Evolutionary conservation across 192 early-diverging fungal species (phyloP).

Genomic region (Coemansia sp.): DNA sequence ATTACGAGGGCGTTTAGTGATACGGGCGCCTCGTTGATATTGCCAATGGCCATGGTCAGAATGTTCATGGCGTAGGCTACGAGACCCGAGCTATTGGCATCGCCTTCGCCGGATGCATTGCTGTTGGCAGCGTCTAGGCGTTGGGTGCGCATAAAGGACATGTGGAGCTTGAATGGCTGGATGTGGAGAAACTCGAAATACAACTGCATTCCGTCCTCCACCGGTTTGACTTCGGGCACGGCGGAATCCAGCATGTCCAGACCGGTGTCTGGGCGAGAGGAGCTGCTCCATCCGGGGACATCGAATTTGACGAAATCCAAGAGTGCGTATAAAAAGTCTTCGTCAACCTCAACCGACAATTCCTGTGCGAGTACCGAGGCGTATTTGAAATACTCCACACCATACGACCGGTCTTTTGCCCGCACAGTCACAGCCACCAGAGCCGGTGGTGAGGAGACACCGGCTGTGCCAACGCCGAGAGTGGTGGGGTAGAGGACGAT

Average conservation of each 20-base stretch:
- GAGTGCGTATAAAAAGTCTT: slow-evolving; percentile 84
- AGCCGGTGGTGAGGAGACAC: slow-evolving; percentile 54
- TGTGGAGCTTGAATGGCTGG: slow-evolving; percentile 91
- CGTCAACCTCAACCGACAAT: slow-evolving; percentile 90
- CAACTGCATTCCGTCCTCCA: slow-evolving; percentile 68
- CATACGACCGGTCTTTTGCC: slow-evolving; percentile 91
- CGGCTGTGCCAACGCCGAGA: slow-evolving; percentile 63
- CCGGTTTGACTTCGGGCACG: slow-evolving; percentile 70
- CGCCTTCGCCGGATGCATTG: slow-evolving; percentile 32
- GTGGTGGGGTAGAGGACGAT: slow-evolving; percentile 95
- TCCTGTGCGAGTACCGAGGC: slow-evolving; percentile 91
- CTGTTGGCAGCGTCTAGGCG: slow-evolving; percentile 27
- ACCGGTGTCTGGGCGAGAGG: slow-evolving; percentile 6
- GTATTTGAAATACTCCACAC: slow-evolving; percentile 93
- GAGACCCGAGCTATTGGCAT: slow-evolving; percentile 30
- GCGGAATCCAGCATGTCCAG: slow-evolving; percentile 39
- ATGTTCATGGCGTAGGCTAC: slow-evolving; percentile 71
- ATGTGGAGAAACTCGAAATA: slow-evolving; percentile 95
- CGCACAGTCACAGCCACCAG: slow-evolving; percentile 74
- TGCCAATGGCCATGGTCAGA: slow-evolving; percentile 97
- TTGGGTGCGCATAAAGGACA: slow-evolving; percentile 89
- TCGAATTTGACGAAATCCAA: slow-evolving; percentile 86
- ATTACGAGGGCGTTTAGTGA: slow-evolving; percentile 84
- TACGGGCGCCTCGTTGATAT: slow-evolving; percentile 92
- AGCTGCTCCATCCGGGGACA: slow-evolving; percentile 33